Percentiles rank a stretch among this genome's conserved stretches.
phyloP scores from a whole-genome alignment of 208 protist species.

The Leishmania major region DNA sequence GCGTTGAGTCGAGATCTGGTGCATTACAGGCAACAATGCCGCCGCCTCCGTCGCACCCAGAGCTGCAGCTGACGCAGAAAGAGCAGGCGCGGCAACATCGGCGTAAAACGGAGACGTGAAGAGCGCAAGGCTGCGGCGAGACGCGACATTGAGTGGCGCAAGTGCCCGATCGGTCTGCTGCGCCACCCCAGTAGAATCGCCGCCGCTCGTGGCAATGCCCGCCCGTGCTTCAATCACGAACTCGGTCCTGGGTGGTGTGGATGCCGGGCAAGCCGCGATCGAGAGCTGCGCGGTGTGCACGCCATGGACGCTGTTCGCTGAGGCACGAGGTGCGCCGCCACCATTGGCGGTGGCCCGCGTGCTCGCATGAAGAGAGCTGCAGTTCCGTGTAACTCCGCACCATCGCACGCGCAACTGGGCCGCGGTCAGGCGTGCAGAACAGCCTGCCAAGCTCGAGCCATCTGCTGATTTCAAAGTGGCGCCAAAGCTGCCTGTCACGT shows the following conservation, averaged over 20 bases:
- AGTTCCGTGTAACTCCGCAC: slow-evolving; percentile 26
- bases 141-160: not conserved
- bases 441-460: too few relatives aligned
- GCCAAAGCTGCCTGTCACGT: not conserved
- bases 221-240: too few relatives aligned
- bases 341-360: too few relatives aligned
- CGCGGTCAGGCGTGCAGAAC: slow-evolving; percentile 13
- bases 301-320: too few relatives aligned
- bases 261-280: too few relatives aligned
- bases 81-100: not conserved
- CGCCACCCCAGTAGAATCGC: too few relatives aligned
- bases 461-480: too few relatives aligned
- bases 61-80: too few relatives aligned
- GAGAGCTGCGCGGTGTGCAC: not conserved
- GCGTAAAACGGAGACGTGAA: slow-evolving; percentile 1
- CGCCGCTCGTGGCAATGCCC: too few relatives aligned
- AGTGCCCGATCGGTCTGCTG: too few relatives aligned
- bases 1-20: not conserved
- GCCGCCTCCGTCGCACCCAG: not conserved
- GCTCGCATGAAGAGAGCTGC: slow-evolving; percentile 8
- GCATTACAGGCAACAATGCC: not conserved
- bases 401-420: slow-evolving; percentile 29
- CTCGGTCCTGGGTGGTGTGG: too few relatives aligned
- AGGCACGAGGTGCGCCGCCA: not conserved
- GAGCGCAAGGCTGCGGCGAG: not conserved